Evolutionary conservation across 2,329 filamentous ascomycete genomes (phyloP).

Genomic region (Acrodontium crateriforme): DNA sequence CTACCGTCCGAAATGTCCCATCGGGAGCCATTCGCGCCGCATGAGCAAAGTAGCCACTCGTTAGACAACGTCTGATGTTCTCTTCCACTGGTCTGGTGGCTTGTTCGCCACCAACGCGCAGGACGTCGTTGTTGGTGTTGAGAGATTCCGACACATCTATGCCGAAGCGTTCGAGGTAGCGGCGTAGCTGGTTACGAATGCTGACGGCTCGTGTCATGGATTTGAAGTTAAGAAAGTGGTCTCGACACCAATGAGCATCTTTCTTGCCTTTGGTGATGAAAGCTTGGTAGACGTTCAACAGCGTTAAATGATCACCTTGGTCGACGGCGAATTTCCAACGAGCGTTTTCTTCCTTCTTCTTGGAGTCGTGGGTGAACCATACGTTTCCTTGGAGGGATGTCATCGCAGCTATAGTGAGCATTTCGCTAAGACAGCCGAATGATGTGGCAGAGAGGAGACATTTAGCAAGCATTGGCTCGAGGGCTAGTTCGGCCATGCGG

Average conservation of each 20-base stretch:
- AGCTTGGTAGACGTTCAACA: slow-evolving; percentile 84
- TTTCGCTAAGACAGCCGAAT: slow-evolving; percentile 71
- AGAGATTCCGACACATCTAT: slow-evolving; percentile 53
- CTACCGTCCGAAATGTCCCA: slow-evolving; percentile 77
- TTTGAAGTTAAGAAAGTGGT: slow-evolving; percentile 79
- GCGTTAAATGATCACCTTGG: slow-evolving; percentile 84
- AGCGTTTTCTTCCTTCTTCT: slow-evolving; percentile 59
- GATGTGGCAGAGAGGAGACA: slow-evolving; percentile 60
- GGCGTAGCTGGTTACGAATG: slow-evolving; percentile 71
- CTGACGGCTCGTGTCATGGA: slow-evolving; percentile 68
- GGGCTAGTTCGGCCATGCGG: slow-evolving; percentile 82
- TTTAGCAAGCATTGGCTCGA: slow-evolving; percentile 94
- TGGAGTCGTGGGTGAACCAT: slow-evolving; percentile 69
- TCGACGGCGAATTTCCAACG: slow-evolving; percentile 76
- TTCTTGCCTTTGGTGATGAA: slow-evolving; percentile 75
- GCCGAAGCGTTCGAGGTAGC: slow-evolving; percentile 76
- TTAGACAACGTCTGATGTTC: slow-evolving; percentile 70
- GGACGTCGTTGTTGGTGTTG: slow-evolving; percentile 18
- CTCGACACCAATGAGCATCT: slow-evolving; percentile 72
- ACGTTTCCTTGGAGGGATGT: slow-evolving; percentile 69
- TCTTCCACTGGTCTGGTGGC: slow-evolving; percentile 39
- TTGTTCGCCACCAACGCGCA: slow-evolving; percentile 26
- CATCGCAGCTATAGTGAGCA: slow-evolving; percentile 90
- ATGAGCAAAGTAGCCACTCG: slow-evolving; percentile 83
- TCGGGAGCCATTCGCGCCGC: slow-evolving; percentile 89